A percentile compares a stretch with the other conserved stretches of the same genome.
Evolutionary conservation across 2,329 filamentous ascomycete genomes (phyloP).

Genomic region (Aspergillus fructus): DNA sequence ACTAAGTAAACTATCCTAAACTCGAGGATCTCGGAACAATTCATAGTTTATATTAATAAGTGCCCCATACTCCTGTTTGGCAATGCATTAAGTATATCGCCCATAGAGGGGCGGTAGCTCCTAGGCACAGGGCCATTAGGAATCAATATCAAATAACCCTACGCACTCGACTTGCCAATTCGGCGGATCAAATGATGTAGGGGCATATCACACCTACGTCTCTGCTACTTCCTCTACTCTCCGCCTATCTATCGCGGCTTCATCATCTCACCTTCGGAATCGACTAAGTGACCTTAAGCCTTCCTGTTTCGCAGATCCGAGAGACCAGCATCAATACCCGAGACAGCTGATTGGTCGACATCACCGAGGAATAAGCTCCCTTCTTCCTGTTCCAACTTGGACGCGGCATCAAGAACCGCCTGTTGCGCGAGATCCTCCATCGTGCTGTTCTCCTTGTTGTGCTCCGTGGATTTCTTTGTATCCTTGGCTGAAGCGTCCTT

Average conservation of each 20-base stretch:
- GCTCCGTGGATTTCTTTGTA: slow-evolving; percentile 16
- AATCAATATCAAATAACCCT: neutral
- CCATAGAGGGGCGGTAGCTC: neutral
- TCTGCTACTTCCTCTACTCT: neutral
- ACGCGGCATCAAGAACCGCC: slow-evolving; percentile 36
- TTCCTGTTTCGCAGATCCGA: slow-evolving; percentile 67
- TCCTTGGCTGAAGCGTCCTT: slow-evolving; percentile 19
- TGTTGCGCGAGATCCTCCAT: slow-evolving; percentile 30
- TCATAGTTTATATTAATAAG: neutral
- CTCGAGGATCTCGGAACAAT: neutral
- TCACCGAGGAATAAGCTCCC: slow-evolving; percentile 28
- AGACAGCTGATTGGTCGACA: slow-evolving; percentile 18
- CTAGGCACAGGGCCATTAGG: neutral
- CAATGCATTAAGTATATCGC: neutral
- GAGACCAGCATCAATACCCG: slow-evolving; percentile 68
- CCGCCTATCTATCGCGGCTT: neutral
- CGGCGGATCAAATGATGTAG: neutral
- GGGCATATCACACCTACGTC: neutral
- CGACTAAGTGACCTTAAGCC: slow-evolving; percentile 11
- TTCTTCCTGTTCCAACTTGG: slow-evolving; percentile 31
- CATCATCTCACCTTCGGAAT: neutral
- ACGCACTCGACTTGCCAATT: too few relatives aligned
- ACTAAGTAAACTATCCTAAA: neutral
- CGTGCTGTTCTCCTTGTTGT: slow-evolving; percentile 12
- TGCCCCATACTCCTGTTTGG: neutral